These are phyloP conservation scores for Penicillium sp. DNA, from an alignment of 2,329 filamentous ascomycete species.

Conservation along the genomic window DNA sequence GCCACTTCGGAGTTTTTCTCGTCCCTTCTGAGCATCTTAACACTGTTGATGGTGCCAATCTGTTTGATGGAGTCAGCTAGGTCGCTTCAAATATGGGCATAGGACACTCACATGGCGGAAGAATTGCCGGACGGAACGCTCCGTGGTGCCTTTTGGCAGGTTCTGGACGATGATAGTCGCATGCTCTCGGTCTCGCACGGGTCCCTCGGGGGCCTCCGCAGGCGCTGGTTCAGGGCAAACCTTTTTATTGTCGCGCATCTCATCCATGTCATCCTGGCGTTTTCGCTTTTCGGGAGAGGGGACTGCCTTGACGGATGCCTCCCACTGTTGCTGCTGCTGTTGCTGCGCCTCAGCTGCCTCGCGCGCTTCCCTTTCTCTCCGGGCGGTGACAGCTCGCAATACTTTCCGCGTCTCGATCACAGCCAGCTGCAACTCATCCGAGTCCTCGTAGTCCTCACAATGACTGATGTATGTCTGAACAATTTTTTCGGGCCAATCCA, in stretches of 20 bases:
- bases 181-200: constrained; percentile 85
- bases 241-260: constrained; percentile 8
- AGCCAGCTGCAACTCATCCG: constrained; percentile 68
- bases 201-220: constrained; percentile 33
- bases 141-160: constrained; percentile 65
- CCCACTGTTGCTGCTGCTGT: constrained; percentile 22
- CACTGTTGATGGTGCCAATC: constrained; percentile 76
- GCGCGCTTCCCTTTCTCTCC: constrained; percentile 63
- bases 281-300: constrained; percentile 60
- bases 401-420: constrained; percentile 69
- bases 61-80: constrained; percentile 15
- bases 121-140: constrained; percentile 76
- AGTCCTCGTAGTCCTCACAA: constrained; percentile 85
- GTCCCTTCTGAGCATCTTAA: constrained; percentile 64
- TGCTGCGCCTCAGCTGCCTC: constrained; percentile 47
- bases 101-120: constrained; percentile 64
- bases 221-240: constrained; percentile 24
- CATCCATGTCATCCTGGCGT: constrained; percentile 54
- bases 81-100: neutral
- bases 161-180: constrained; percentile 77
- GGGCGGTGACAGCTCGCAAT: constrained; percentile 59
- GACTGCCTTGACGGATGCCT: constrained; percentile 16
- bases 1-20: constrained; percentile 63
- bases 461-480: constrained; percentile 47
- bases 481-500: constrained; percentile 51